Evolutionary conservation across 805 yeast species (phyloP).

Genomic region (Ogataea glucozyma): DNA sequence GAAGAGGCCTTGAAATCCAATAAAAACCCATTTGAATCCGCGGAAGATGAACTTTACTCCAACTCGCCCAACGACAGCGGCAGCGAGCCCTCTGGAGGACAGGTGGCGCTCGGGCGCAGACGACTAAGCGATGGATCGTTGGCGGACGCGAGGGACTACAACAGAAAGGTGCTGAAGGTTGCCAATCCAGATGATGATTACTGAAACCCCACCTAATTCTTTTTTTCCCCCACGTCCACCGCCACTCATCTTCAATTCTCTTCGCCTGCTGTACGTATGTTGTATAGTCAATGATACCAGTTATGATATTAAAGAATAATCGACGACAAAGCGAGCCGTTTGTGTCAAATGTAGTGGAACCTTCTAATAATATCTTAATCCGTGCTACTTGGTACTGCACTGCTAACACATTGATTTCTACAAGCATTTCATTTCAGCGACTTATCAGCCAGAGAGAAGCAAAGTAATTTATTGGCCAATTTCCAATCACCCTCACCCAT

Average conservation of each 20-base stretch:
- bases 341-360: too few relatives aligned
- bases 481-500: too few relatives aligned
- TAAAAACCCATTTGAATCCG: constrained; percentile 62
- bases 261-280: too few relatives aligned
- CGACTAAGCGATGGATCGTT: constrained; percentile 82
- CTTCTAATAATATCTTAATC: too few relatives aligned
- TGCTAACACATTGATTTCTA: too few relatives aligned
- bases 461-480: too few relatives aligned
- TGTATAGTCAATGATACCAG: too few relatives aligned
- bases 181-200: constrained; percentile 77
- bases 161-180: constrained; percentile 78
- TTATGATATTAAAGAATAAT: too few relatives aligned
- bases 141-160: constrained; percentile 82
- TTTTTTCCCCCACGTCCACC: not conserved
- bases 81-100: constrained; percentile 24
- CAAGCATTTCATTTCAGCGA: too few relatives aligned
- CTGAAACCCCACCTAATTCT: not conserved
- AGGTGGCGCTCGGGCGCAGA: constrained; percentile 81
- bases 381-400: too few relatives aligned
- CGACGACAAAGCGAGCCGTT: too few relatives aligned
- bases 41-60: constrained; percentile 42
- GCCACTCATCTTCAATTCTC: not conserved
- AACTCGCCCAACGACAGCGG: constrained; percentile 21
- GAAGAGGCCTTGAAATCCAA: constrained; percentile 58
- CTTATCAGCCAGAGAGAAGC: too few relatives aligned